A percentile compares a stretch with the other conserved stretches of the same genome.
Evolutionary conservation across 1,139 yeast genomes (phyloP).

Genomic region (Scheffersomyces illinoinensis): DNA sequence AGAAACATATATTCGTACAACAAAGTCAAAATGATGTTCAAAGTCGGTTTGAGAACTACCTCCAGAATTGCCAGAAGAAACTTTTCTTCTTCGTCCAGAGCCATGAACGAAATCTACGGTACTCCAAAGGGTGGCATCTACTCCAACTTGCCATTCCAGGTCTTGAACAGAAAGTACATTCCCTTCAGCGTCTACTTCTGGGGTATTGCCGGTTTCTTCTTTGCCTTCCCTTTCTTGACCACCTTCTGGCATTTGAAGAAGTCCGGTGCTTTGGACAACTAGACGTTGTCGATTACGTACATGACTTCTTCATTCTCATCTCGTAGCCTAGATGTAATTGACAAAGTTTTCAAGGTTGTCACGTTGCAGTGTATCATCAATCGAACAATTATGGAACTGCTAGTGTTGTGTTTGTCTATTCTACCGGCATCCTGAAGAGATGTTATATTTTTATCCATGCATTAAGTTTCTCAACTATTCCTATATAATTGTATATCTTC

Average conservation of each 20-base stretch:
- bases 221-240: slow-evolving; percentile 67
- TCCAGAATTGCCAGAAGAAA: slow-evolving; percentile 30
- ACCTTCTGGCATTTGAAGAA: slow-evolving; percentile 72
- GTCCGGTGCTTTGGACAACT: slow-evolving; percentile 54
- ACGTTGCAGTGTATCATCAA: background rate
- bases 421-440: background rate
- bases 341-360: slow-evolving; percentile 1
- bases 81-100: slow-evolving; percentile 40
- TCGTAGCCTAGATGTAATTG: slow-evolving; percentile 9
- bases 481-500: background rate
- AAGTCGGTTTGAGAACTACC: slow-evolving; percentile 32
- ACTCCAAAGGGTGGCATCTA: slow-evolving; percentile 77
- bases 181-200: slow-evolving; percentile 84
- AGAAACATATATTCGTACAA: no score
- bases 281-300: background rate
- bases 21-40: slow-evolving; percentile 10
- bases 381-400: slow-evolving; percentile 3
- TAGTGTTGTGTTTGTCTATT: background rate
- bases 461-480: background rate
- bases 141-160: slow-evolving; percentile 91
- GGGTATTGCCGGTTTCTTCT: slow-evolving; percentile 67
- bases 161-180: slow-evolving; percentile 78
- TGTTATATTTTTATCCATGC: background rate
- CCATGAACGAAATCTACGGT: slow-evolving; percentile 39
- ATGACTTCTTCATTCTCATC: slow-evolving; percentile 3